Base-by-base conservation (phyloP, 2,329 filamentous ascomycete genomes). In the Diplodia mutila region DNA sequence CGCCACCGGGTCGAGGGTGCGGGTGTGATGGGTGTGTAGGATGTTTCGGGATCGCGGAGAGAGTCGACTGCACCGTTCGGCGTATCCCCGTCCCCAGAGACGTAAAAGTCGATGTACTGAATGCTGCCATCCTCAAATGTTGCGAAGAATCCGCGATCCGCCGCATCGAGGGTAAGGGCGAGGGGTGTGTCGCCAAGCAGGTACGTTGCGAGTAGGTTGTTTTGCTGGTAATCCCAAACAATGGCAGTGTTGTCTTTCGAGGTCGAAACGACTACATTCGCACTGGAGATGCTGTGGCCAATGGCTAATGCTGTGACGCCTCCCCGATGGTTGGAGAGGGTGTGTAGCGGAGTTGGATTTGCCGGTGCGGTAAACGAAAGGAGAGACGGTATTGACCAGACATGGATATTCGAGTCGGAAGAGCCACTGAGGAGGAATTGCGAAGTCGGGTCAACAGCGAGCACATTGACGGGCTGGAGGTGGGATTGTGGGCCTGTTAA, bases 221-320 rank as follows among this genome's bases (percentile, higher is more conserved):
- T 92, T 0, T 88, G 91, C 69, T 89, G 88, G 76, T 96, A 96
- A 80, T 98, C 94, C 95, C 95, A 99, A 69, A 97, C 85, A 73
- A 97, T 90, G 72, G 92, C 92, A 8, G 92, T 95, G 79, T 92
- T 94, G 80, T 98, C 95, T 73, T 87, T 89, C 71, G 92, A 92
- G 7, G 90, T 88, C 3, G 94, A 96, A 23, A 97, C 86, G 68
- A 91, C 94, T 69, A 98, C 89, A 77, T 92, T 94, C 68, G 90
- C 90, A 73, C 89, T 87, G 76, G 88, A 90, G 69, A 85, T 83
- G 75, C 90, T 90, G 74, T 91, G 88, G 21, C 91, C 90, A 66
- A 86, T 77, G 11, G 79, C 79, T n/a, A 89, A 76, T 3, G 84
- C 81, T 6, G 87, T 94, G 78, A 94, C 89, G 76, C 85, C 90